Base-by-base conservation (phyloP, 352 stramenopile species). In the Blastocystis sp. region DNA sequence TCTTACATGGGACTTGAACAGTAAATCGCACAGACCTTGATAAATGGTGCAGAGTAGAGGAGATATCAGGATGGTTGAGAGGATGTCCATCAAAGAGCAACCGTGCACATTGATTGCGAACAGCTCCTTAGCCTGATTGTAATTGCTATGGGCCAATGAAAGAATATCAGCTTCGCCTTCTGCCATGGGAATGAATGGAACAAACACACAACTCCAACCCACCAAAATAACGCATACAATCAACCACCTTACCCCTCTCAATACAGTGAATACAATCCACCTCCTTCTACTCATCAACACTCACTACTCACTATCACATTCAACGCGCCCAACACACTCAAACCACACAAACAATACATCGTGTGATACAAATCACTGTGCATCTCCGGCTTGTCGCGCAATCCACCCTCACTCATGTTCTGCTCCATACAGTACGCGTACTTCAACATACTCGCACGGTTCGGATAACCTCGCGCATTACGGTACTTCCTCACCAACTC, bases 301-400 rank as follows among this genome's bases (percentile, higher is more conserved):
- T 34, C 14, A 14, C 45, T 43, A 19, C 21, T 2, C 45, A n/a
- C 9, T 19, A 40, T 17, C 38, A 79, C 69, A 19, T 64, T 7
- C 69, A 79, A 28, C 60, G 70, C 76, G 23, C 76, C 76, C 38
- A 61, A 9, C 17, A 61, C 5, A 53, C 94, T 97, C 34, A 99
- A 90, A 1, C 96, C 96, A 87, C 93, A 97, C 19, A 99, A 91
- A 88, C 96, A 98, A 92, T 99, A 99, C 91, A 96, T 99, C 34
- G 94, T 97, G 92, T 99, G 97, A 91, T 99, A 99, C 89, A 98
- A 97, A 90, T 99, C 97, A 66, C 95, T 91, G 7, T 91, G 89
- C 90, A 98, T 91, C 43, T 84, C 82, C 19, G 90, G 90, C 87
- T 92, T 92, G 64, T 92, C 91, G 45, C 91, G 86, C 59, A 92